These are phyloP conservation scores for Volutella citrinella DNA, from an alignment of 2,329 filamentous ascomycete species.

Conservation along the genomic window DNA sequence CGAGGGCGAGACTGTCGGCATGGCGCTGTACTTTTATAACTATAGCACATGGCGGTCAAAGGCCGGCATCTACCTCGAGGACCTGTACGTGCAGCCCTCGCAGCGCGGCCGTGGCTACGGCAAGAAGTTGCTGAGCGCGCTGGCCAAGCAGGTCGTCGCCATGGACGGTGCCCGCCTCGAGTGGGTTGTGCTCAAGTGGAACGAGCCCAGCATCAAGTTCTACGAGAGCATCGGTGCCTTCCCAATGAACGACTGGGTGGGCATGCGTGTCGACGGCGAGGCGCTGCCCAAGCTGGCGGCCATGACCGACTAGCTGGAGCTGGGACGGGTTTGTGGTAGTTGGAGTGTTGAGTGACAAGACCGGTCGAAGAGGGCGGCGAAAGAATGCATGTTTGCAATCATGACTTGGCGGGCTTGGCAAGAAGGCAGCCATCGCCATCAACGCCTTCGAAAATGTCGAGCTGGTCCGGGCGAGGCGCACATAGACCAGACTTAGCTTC, in stretches of 20 bases:
- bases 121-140: slow-evolving; percentile 65
- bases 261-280: slow-evolving; percentile 70
- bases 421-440: slow-evolving; percentile 30
- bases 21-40: slow-evolving; percentile 93
- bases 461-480: slow-evolving; percentile 30
- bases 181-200: slow-evolving; percentile 93
- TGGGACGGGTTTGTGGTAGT: no score
- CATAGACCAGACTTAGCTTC: slow-evolving; percentile 22
- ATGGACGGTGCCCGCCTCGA: slow-evolving; percentile 76
- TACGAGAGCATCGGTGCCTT: slow-evolving; percentile 71
- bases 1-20: slow-evolving; percentile 56
- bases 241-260: slow-evolving; percentile 69
- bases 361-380: no score
- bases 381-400: background rate
- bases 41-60: slow-evolving; percentile 91
- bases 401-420: no score
- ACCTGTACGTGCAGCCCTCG: slow-evolving; percentile 74
- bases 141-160: slow-evolving; percentile 75
- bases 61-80: slow-evolving; percentile 89
- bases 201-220: slow-evolving; percentile 84
- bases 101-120: slow-evolving; percentile 79
- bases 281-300: slow-evolving; percentile 58
- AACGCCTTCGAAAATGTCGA: slow-evolving; percentile 48
- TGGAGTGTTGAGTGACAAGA: no score
- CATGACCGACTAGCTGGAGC: slow-evolving; percentile 29